phyloP scores from a whole-genome alignment of 2,329 filamentous ascomycete species.

The Berkeleyomyces rouxiae region DNA sequence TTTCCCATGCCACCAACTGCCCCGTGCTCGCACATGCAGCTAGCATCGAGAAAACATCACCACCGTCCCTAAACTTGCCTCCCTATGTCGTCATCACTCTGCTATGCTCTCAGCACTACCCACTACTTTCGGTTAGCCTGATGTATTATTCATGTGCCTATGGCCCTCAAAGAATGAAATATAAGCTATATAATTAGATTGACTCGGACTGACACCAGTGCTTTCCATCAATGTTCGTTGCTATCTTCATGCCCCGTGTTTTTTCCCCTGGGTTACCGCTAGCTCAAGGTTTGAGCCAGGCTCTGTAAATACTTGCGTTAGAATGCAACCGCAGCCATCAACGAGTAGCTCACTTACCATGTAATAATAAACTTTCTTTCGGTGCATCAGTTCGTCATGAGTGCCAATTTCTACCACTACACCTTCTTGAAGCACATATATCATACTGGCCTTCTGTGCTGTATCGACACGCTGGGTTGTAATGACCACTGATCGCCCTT shows the following conservation, averaged over 20 bases:
- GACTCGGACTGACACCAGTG: background rate
- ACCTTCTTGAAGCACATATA: conserved; percentile 28
- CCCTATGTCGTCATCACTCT: no score
- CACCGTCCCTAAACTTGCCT: no score
- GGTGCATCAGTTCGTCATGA: conserved; percentile 36
- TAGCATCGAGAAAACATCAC: no score
- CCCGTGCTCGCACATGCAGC: no score
- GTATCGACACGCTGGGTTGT: conserved; percentile 28
- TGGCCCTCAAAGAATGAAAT: background rate
- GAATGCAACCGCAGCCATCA: background rate
- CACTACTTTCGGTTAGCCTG: background rate
- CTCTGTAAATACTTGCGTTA: background rate
- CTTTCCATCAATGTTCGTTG: background rate
- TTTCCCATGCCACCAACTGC: no score
- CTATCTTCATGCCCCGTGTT: background rate
- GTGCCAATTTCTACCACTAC: conserved; percentile 26
- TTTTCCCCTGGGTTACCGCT: background rate
- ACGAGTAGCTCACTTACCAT: conserved; percentile 26
- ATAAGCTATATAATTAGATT: conserved; percentile 5
- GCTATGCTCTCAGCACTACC: no score
- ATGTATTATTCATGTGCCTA: background rate
- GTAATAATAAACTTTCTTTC: conserved; percentile 33
- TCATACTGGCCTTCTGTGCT: conserved; percentile 27
- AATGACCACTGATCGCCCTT: conserved; percentile 24
- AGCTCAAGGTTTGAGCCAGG: conserved; percentile 8